Conservation (phyloP, 352 stramenopile species). For the Globisporangium spinosum region DNA sequence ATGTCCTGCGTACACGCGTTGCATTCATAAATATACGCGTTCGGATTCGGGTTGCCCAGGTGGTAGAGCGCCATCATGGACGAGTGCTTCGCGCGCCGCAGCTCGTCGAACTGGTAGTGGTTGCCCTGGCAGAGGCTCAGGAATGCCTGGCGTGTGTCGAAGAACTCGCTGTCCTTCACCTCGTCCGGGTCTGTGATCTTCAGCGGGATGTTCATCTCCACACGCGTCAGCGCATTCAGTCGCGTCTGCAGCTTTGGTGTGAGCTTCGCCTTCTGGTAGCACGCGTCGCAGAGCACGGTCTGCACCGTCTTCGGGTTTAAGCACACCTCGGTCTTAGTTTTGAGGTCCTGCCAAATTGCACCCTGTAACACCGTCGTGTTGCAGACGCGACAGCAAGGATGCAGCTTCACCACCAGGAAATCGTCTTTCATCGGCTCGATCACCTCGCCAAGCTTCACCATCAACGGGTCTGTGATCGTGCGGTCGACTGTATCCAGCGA, state of each 20-base stretch:
- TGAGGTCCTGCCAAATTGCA: slow-evolving; percentile 58
- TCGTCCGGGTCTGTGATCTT: slow-evolving; percentile 80
- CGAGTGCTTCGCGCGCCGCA: slow-evolving; percentile 98
- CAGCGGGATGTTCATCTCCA: slow-evolving; percentile 55
- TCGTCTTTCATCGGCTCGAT: slow-evolving; percentile 90
- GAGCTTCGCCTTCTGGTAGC: slow-evolving; percentile 63
- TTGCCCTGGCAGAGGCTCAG: slow-evolving; percentile 96
- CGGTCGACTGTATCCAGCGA: slow-evolving; percentile 65
- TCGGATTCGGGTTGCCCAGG: slow-evolving; percentile 93
- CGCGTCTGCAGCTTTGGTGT: slow-evolving; percentile 41
- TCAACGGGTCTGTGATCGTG: slow-evolving; percentile 71
- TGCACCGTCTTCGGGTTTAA: slow-evolving; percentile 67
- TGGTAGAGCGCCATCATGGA: slow-evolving; percentile 99
- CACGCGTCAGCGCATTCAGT: slow-evolving; percentile 49
- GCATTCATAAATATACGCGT: slow-evolving; percentile 86
- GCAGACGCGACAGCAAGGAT: slow-evolving; percentile 80
- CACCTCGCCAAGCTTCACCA: slow-evolving; percentile 84
- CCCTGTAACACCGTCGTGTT: slow-evolving; percentile 74
- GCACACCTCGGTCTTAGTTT: slow-evolving; percentile 55
- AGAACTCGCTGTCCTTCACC: slow-evolving; percentile 88
- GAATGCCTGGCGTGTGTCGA: slow-evolving; percentile 97
- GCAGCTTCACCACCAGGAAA: slow-evolving; percentile 85
- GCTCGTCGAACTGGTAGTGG: slow-evolving; percentile 99
- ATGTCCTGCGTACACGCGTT: slow-evolving; percentile 85
- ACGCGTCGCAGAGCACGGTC: slow-evolving; percentile 71